Conservation (phyloP, 208 protist genomes). For the Trypanosoma vivax region DNA sequence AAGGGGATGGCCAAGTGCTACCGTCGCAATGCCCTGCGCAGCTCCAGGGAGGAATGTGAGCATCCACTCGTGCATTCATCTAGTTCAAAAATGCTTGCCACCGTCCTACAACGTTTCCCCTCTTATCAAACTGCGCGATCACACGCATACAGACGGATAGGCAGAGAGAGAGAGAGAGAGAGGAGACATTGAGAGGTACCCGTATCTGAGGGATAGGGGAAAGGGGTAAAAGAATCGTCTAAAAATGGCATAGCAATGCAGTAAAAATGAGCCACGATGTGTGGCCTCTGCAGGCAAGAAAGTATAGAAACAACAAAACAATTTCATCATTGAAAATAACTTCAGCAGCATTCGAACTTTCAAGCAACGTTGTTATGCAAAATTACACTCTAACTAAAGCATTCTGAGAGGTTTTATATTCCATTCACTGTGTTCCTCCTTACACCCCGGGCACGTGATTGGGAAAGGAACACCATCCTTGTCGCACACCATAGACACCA, state of each 20-base stretch:
- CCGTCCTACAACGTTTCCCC: background rate
- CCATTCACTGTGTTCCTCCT: slow-evolving; percentile 65
- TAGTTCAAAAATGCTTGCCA: background rate
- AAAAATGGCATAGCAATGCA: background rate
- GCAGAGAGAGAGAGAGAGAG: too few relatives aligned
- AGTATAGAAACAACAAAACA: background rate
- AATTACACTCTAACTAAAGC: background rate
- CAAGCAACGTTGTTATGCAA: too few relatives aligned
- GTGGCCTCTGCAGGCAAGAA: background rate
- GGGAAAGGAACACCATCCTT: slow-evolving; percentile 51
- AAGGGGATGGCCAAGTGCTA: slow-evolving; percentile 75
- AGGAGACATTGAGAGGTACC: too few relatives aligned
- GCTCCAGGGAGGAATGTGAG: slow-evolving; percentile 64
- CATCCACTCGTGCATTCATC: slow-evolving; percentile 16
- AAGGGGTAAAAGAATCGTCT: background rate
- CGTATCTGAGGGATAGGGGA: background rate
- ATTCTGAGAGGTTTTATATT: slow-evolving; percentile 39
- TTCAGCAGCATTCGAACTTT: too few relatives aligned
- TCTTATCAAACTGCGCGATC: too few relatives aligned
- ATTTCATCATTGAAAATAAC: too few relatives aligned
- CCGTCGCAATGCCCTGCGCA: slow-evolving; percentile 60
- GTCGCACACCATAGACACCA: slow-evolving; percentile 71
- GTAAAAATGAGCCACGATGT: background rate
- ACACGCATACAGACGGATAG: too few relatives aligned
- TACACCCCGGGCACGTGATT: slow-evolving; percentile 75